Base-by-base conservation (phyloP, 345 rosid species). In the Ceriops tagal region DNA sequence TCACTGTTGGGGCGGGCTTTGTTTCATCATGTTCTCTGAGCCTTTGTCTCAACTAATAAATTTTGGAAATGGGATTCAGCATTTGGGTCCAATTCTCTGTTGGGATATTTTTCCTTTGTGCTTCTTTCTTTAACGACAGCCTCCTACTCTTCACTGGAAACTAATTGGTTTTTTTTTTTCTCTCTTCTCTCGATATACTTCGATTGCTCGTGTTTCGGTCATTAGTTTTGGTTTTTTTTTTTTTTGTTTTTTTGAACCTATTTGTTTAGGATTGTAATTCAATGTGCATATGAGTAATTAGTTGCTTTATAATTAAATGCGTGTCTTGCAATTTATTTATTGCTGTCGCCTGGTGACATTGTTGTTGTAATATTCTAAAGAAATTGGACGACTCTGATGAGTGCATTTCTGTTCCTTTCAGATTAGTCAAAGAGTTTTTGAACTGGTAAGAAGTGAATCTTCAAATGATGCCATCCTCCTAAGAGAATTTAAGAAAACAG, bases 351-450 rank as follows among this genome's bases (percentile, higher is more conserved):
- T 6, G 35, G 24, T 13, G 28, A 39, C 53, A 26, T 18, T 53
- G 5, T 55, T 39, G 9, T 18, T 28, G 31, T 68, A 31, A 39
- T 69, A 27, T 16, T 2, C 21, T 53, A 26, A 58, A 32, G 68
- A 39, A 72, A 56, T 9, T 75, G 16, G 46, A 75, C 55, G 7
- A 19, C 37, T 27, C 30, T 67, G 13, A 62, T 66, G 62, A 67
- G 51, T 58, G 43, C 43, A 4, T 39, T 35, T 75, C 52, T 78
- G 22, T n/a, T 43, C 65, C 62, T 70, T 68, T 32, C 96, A 96
- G 99, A 89, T 96, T 28, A 92, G 96, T 76, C 85, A 68, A 58
- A 88, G 95, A 84, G 97, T 89, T 51, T 96, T 96, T 75, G 89
- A 83, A 75, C 56, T 84, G 72, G 84, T 86, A 78, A 84, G 86